A percentile compares a stretch with the other conserved stretches of the same genome.
Evolutionary conservation across 371 early-diverging fungal genomes (phyloP).

Genomic region (Mortierella polycephala): DNA sequence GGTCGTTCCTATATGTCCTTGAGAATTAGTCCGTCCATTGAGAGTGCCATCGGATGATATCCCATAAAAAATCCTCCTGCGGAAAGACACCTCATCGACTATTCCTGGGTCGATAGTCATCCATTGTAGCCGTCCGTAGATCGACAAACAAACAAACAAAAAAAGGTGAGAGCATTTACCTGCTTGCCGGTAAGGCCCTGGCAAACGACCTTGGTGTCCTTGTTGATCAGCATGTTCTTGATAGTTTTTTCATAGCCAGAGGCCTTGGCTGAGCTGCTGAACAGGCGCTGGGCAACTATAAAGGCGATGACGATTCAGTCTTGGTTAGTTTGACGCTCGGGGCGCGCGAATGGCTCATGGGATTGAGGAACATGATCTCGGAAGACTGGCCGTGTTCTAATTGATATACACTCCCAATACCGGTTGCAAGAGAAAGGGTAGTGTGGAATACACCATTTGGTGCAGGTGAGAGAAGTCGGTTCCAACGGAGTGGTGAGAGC

Average conservation of each 20-base stretch:
- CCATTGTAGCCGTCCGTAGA: constrained; percentile 54
- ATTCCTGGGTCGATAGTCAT: too few species aligned
- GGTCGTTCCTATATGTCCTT: too few species aligned
- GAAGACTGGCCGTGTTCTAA: too few species aligned
- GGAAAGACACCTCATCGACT: too few species aligned
- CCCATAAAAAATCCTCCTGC: too few species aligned
- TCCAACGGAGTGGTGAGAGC: too few species aligned
- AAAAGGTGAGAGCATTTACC: constrained; percentile 64
- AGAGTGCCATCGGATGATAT: too few species aligned
- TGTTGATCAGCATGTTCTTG: constrained; percentile 92
- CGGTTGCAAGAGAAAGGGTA: too few species aligned
- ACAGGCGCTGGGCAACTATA: constrained; percentile 58
- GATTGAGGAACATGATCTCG: background rate
- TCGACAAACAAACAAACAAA: background rate
- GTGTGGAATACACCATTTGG: too few species aligned
- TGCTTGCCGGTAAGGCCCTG: constrained; percentile 99
- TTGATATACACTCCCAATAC: too few species aligned
- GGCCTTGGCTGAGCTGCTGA: constrained; percentile 56
- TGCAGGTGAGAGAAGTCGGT: too few species aligned
- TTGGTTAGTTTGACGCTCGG: background rate
- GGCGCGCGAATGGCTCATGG: background rate
- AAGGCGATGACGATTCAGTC: background rate
- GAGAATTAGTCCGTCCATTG: too few species aligned
- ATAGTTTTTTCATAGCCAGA: constrained; percentile 85
- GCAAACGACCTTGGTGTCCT: constrained; percentile 96